Base-by-base conservation (phyloP, 495 filamentous ascomycete species). In the Neurospora sp. region DNA sequence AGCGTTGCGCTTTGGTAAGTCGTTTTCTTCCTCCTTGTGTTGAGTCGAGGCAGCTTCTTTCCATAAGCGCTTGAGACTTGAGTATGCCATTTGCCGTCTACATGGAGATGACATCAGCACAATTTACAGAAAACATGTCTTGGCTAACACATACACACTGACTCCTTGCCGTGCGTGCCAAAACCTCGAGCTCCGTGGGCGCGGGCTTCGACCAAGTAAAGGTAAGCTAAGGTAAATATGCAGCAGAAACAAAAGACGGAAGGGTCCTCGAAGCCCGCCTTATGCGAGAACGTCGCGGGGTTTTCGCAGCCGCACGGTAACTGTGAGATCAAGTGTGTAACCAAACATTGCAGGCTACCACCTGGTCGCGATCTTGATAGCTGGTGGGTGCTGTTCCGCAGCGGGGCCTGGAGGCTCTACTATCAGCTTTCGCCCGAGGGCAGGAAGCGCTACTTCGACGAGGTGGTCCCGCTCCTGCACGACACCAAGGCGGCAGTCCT, bases 1-100 rank as follows among this genome's bases (percentile, higher is more conserved):
- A 88, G 86, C 71, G 90, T 94, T 71, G 91, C 91, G 72, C 84
- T 95, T 44, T 95, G 92, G 92, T 94, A 85, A 80, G 89, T 86
- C 68, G 20, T 44, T 20, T 35, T 27, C 27, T 70, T 72, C 37
- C 70, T 73, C 31, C 39, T 38, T 71, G 14, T 40, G 3, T 59
- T 70, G 20, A 27, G 48, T 59, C 5, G 5, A 27, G 20, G 3
- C 48, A 27, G 22, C 48, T 14, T 27, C 10, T 12, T 40, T 40
- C 16, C 41, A 44, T 44, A 18, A 2, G 16, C 41, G 18, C 41
- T 44, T 44, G 41, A 44, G 41, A 44, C 12, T 44, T 18, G 16
- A n/a, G 16, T 8, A 44, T 44, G 16, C 16, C 41, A 7, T 42
- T 12, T 44, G 41, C 16, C 16, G 16, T n/a, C 18, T 44, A n/a